Evolutionary conservation across 176 grass and related monocot species (phyloP).

Genomic region (Tuctoria greenei): DNA sequence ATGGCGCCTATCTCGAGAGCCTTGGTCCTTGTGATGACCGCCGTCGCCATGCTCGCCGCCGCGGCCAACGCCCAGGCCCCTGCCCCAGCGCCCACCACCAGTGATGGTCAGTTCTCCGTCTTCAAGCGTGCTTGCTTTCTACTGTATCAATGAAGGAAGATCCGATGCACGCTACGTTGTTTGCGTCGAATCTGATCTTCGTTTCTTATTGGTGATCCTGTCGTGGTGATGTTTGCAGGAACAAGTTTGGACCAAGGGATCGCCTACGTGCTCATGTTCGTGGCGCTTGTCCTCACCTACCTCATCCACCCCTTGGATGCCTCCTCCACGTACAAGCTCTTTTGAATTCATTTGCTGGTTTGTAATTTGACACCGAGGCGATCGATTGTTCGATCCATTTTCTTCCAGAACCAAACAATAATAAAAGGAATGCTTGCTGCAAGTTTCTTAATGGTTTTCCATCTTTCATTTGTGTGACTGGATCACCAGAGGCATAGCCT

Average conservation of each 20-base stretch:
- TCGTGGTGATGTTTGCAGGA: constrained; percentile 35
- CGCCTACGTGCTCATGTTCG: constrained; percentile 55
- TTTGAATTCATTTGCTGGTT: constrained; percentile 4
- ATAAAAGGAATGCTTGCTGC: background rate
- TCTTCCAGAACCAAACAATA: background rate
- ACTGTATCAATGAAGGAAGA: too few species aligned
- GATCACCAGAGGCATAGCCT: background rate
- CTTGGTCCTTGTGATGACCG: constrained; percentile 4
- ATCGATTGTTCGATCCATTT: background rate
- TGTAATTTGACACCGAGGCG: background rate
- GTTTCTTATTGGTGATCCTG: background rate
- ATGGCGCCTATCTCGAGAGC: constrained; percentile 20
- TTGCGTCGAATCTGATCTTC: background rate
- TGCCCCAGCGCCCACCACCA: constrained; percentile 32
- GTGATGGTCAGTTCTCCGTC: constrained; percentile 31
- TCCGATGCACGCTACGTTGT: background rate
- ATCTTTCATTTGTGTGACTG: background rate
- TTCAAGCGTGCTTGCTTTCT: background rate
- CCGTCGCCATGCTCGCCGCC: background rate
- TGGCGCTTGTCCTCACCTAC: constrained; percentile 55
- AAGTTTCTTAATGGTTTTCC: background rate
- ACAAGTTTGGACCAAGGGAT: constrained; percentile 54
- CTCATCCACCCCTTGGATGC: constrained; percentile 57
- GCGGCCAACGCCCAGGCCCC: constrained; percentile 41
- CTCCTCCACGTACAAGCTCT: constrained; percentile 38